A percentile compares a stretch with the other conserved stretches of the same genome.
phyloP scores from a whole-genome alignment of 116 monocot genomes.

The Trichopus zeylanicus region DNA sequence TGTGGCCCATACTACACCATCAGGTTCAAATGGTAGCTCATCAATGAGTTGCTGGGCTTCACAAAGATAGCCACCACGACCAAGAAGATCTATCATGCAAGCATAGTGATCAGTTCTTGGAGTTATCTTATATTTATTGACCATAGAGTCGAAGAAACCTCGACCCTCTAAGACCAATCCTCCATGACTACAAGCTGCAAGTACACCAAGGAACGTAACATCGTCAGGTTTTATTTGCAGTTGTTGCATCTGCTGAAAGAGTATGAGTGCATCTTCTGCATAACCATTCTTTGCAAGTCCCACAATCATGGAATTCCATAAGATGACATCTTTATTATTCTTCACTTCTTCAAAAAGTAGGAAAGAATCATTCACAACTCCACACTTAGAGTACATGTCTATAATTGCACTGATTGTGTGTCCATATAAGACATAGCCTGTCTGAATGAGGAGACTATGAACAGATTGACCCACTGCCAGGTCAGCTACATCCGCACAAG shows the following conservation, averaged over 20 bases:
- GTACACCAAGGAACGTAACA: conserved; percentile 49
- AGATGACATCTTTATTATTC: conserved; percentile 25
- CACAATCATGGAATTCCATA: conserved; percentile 62
- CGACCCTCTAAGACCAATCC: conserved; percentile 38
- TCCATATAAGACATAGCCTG: conserved; percentile 31
- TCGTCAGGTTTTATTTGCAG: conserved; percentile 32
- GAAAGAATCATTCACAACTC: conserved; percentile 26
- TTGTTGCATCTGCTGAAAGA: conserved; percentile 38
- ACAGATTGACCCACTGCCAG: conserved; percentile 32
- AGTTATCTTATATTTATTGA: conserved; percentile 18
- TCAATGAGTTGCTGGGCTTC: conserved; percentile 54
- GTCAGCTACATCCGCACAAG: conserved; percentile 53
- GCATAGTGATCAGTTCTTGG: conserved; percentile 62
- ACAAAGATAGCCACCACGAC: conserved; percentile 42
- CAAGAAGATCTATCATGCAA: conserved; percentile 62
- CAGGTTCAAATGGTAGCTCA: conserved; percentile 38
- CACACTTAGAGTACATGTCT: conserved; percentile 79
- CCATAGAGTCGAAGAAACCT: conserved; percentile 37
- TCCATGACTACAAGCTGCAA: conserved; percentile 64
- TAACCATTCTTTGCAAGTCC: conserved; percentile 61
- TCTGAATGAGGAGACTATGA: conserved; percentile 32
- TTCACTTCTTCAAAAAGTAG: conserved; percentile 33
- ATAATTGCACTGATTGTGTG: conserved; percentile 34
- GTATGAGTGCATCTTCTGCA: conserved; percentile 36
- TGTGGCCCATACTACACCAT: conserved; percentile 57